A percentile compares a stretch with the other conserved stretches of the same genome.
Conservation (phyloP, 495 filamentous ascomycete species). For the Neurospora africana region DNA sequence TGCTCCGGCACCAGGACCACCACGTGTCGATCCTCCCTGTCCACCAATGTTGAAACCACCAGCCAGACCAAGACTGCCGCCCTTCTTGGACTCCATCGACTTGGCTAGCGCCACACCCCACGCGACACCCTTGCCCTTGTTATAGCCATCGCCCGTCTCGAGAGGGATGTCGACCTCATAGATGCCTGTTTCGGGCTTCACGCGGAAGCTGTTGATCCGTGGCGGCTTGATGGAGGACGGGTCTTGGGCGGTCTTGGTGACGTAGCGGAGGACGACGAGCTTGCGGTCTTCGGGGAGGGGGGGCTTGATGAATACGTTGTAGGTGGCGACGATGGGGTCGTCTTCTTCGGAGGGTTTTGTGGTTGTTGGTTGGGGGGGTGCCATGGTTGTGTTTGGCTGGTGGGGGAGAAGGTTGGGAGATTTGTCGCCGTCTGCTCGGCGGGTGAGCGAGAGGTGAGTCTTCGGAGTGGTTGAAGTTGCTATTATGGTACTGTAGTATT, state of each 20-base stretch:
- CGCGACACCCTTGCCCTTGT: conserved; percentile 35
- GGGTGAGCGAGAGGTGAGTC: not conserved
- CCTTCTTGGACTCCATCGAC: conserved; percentile 33
- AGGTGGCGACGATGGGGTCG: conserved; percentile 38
- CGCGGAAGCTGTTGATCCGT: conserved; percentile 26
- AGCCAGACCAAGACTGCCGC: conserved; percentile 34
- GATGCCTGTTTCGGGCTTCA: conserved; percentile 36
- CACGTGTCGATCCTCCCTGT: not conserved
- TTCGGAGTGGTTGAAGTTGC: not conserved
- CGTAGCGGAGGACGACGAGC: conserved; percentile 35
- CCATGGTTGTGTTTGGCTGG: not conserved
- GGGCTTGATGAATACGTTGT: conserved; percentile 39
- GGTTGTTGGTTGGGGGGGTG: not conserved
- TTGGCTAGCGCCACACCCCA: conserved; percentile 34
- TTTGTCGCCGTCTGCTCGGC: not conserved
- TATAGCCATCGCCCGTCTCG: conserved; percentile 30
- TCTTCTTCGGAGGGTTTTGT: conserved; percentile 15
- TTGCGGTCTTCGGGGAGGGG: conserved; percentile 28
- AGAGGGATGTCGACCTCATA: conserved; percentile 39
- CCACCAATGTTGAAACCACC: conserved; percentile 38
- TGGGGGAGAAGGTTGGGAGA: not conserved
- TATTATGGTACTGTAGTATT: not conserved
- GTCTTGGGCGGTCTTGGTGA: conserved; percentile 27
- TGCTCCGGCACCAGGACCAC: not conserved
- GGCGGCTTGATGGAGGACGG: conserved; percentile 19